phyloP scores from a whole-genome alignment of 2,329 filamentous ascomycete species.

The Coleophoma cylindrospora region DNA sequence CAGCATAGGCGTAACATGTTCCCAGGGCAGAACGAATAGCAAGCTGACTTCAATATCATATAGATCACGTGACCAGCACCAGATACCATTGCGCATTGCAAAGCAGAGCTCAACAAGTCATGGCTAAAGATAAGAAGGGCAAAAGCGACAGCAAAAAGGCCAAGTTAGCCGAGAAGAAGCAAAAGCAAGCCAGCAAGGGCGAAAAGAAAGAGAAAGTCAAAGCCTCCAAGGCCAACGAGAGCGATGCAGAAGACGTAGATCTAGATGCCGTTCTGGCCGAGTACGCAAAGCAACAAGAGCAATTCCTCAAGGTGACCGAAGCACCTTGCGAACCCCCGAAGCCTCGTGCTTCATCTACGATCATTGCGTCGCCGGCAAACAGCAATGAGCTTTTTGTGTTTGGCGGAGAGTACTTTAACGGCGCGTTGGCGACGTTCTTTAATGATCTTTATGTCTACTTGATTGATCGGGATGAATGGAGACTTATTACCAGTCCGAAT shows the following conservation, averaged over 20 bases:
- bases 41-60: no score
- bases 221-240: constrained; percentile 68
- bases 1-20: no score
- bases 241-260: constrained; percentile 88
- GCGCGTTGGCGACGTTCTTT: constrained; percentile 71
- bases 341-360: constrained; percentile 71
- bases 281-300: constrained; percentile 88
- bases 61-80: no score
- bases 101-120: constrained; percentile 13
- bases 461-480: constrained; percentile 85
- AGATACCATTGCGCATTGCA: no score
- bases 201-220: constrained; percentile 78
- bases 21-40: no score
- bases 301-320: constrained; percentile 92
- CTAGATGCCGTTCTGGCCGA: constrained; percentile 90
- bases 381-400: constrained; percentile 86
- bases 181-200: constrained; percentile 83
- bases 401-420: constrained; percentile 95
- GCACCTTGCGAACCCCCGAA: constrained; percentile 67
- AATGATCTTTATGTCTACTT: constrained; percentile 66
- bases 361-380: constrained; percentile 82
- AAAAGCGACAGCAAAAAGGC: constrained; percentile 43
- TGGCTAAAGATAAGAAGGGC: constrained; percentile 48
- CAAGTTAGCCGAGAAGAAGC: constrained; percentile 57
- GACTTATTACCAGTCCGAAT: constrained; percentile 84